phyloP scores from a whole-genome alignment of 192 early-diverging fungal species.

The Rhizophagus clarus region DNA sequence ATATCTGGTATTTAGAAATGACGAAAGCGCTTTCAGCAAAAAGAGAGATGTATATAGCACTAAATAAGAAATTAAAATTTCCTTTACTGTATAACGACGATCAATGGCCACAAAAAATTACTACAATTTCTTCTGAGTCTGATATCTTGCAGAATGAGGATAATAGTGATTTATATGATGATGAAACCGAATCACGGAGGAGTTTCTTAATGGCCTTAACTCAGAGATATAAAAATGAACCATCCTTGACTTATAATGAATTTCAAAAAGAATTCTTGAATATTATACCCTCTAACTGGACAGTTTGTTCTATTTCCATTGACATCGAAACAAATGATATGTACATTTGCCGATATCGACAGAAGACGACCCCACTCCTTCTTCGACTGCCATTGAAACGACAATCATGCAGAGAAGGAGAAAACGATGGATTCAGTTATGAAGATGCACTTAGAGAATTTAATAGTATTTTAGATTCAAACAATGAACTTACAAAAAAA shows the following conservation, averaged over 20 bases:
- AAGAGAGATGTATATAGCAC: slow-evolving; percentile 59
- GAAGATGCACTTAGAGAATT: slow-evolving; percentile 60
- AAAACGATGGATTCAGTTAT: slow-evolving; percentile 48
- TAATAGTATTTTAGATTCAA: slow-evolving; percentile 65
- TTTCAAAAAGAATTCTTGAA: slow-evolving; percentile 57
- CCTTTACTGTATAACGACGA: slow-evolving; percentile 30
- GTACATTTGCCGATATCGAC: slow-evolving; percentile 68
- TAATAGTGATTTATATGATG: background rate
- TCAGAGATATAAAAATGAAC: slow-evolving; percentile 45
- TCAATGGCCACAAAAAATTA: slow-evolving; percentile 42
- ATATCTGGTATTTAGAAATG: slow-evolving; percentile 48
- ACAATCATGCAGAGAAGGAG: slow-evolving; percentile 41
- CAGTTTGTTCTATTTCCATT: slow-evolving; percentile 76
- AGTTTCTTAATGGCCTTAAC: slow-evolving; percentile 35
- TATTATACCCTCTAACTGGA: slow-evolving; percentile 70
- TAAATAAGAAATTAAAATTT: slow-evolving; percentile 49
- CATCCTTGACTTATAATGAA: slow-evolving; percentile 33
- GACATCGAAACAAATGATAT: slow-evolving; percentile 68
- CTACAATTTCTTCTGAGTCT: background rate
- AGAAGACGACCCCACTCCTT: slow-evolving; percentile 53
- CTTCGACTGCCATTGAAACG: slow-evolving; percentile 76
- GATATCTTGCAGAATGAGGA: background rate
- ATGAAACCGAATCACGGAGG: background rate
- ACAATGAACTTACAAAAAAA: slow-evolving; percentile 67
- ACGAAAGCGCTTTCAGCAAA: slow-evolving; percentile 59